phyloP scores from a whole-genome alignment of 2,329 filamentous ascomycete genomes.

The Colletotrichum scovillei region DNA sequence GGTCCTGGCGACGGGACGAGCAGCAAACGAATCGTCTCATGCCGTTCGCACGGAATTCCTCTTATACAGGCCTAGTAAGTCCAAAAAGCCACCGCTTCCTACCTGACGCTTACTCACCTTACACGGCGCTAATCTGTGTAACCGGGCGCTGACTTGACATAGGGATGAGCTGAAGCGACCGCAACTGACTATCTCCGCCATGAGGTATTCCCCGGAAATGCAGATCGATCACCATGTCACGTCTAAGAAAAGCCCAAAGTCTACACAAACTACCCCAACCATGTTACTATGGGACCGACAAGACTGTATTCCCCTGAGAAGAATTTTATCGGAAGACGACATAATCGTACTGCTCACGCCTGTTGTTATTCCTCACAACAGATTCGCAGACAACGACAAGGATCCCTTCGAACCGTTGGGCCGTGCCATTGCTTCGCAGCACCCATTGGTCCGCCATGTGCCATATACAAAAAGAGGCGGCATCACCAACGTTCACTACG shows the following conservation, averaged over 20 bases:
- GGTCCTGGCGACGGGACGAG: background rate
- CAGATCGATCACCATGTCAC: conserved; percentile 18
- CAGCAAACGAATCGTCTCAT: background rate
- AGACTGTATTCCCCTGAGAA: conserved; percentile 59
- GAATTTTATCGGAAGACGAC: conserved; percentile 59
- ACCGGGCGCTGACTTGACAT: conserved; percentile 2
- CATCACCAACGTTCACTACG: conserved; percentile 72
- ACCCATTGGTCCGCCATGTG: conserved; percentile 74
- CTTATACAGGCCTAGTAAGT: conserved; percentile 5
- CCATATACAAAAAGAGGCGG: conserved; percentile 75
- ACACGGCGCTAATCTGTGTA: background rate
- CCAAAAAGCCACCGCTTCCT: background rate
- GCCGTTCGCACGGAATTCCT: background rate
- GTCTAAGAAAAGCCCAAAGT: conserved; percentile 1
- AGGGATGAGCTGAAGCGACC: conserved; percentile 19
- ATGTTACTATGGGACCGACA: conserved; percentile 55
- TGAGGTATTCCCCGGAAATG: conserved; percentile 30
- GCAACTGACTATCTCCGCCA: conserved; percentile 3
- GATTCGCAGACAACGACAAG: conserved; percentile 52
- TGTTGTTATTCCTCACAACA: conserved; percentile 59
- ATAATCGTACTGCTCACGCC: conserved; percentile 73
- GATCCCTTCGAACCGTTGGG: conserved; percentile 83
- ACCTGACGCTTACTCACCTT: background rate
- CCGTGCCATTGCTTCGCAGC: conserved; percentile 68
- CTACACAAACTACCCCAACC: conserved; percentile 26